These are phyloP conservation scores for Calycina marina DNA, from an alignment of 2,329 filamentous ascomycete species.

Conservation along the genomic window DNA sequence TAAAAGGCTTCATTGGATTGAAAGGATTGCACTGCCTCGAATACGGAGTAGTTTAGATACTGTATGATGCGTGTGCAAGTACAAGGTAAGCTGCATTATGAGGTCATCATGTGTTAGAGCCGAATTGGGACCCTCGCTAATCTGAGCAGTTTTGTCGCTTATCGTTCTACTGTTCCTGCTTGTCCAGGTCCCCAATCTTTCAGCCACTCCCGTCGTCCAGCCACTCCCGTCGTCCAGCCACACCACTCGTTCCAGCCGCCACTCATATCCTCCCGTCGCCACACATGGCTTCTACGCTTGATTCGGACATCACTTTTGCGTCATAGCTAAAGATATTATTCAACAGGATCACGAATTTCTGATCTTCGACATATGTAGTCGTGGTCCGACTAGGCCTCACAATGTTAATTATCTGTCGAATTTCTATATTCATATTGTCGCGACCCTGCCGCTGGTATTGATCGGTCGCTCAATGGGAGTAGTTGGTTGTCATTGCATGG, in stretches of 20 bases:
- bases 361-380: not conserved
- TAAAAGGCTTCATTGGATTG: not conserved
- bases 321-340: not conserved
- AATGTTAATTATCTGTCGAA: too few species aligned
- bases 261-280: not conserved
- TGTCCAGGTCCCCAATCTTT: too few species aligned
- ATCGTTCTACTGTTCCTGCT: constrained; percentile 1
- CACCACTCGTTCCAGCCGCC: too few species aligned
- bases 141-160: constrained; percentile 1
- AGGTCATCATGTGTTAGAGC: constrained; percentile 6
- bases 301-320: not conserved
- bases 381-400: too few species aligned
- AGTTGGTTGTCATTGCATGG: too few species aligned
- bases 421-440: too few species aligned
- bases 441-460: too few species aligned
- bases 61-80: constrained; percentile 7
- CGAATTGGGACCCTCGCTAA: constrained; percentile 3
- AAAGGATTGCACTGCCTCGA: not conserved
- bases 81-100: constrained; percentile 6
- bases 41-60: constrained; percentile 1
- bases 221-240: not conserved
- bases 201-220: constrained; percentile 1
- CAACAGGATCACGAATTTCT: not conserved
- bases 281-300: not conserved
- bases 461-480: too few species aligned